Conservation (phyloP, 2,329 filamentous ascomycete genomes). For the Fusarium sp. region DNA sequence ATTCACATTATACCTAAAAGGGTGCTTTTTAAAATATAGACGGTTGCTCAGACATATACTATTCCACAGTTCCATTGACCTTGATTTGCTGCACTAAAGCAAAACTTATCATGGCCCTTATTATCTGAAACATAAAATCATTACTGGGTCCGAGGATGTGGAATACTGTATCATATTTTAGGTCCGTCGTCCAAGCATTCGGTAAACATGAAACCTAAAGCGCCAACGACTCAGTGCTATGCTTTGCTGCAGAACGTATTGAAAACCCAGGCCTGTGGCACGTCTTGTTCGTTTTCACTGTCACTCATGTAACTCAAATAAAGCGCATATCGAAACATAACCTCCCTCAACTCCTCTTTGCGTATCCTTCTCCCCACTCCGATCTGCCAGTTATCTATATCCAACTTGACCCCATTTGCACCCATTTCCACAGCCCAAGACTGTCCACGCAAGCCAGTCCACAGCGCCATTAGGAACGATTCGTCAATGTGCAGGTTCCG, state of each 20-base stretch:
- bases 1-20: conserved; percentile 21
- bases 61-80: neutral
- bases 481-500: conserved; percentile 40
- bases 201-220: neutral
- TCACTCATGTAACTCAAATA: conserved; percentile 46
- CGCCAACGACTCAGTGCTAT: neutral
- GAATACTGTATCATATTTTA: neutral
- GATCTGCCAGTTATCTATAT: conserved; percentile 26
- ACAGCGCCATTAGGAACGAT: conserved; percentile 46
- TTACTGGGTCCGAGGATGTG: neutral
- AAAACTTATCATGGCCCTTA: neutral
- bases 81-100: neutral
- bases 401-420: conserved; percentile 5
- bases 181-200: neutral
- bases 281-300: conserved; percentile 35
- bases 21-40: conserved; percentile 17
- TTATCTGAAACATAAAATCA: neutral
- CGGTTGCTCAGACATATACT: neutral
- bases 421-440: conserved; percentile 32
- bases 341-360: conserved; percentile 37
- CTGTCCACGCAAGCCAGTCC: conserved; percentile 39
- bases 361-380: conserved; percentile 34
- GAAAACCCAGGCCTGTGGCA: conserved; percentile 46
- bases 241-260: conserved; percentile 27
- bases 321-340: conserved; percentile 47